Base-by-base conservation (phyloP, 2,329 filamentous ascomycete genomes). In the Tolypocladium cylindrosporum region DNA sequence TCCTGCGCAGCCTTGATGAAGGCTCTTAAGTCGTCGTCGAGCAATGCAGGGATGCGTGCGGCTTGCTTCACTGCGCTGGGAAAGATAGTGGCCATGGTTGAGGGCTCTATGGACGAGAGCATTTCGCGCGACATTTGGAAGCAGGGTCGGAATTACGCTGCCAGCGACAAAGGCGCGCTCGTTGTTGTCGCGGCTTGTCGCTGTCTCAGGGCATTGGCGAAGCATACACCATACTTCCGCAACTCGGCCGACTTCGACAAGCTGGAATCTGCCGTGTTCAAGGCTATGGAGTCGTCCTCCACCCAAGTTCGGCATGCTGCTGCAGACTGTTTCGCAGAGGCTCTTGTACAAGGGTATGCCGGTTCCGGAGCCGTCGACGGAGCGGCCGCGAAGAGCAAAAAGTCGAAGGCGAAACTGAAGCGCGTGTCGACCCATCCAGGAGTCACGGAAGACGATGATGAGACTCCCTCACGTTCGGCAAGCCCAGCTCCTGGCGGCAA, bases 91-190 rank as follows among this genome's bases (percentile, higher is more conserved):
- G 81, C 80, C 59, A 93, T 92, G 71, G 84, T 97, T 36, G 82
- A 83, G 57, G 79, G 80, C 6, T 91, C 90, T 60, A 80, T 93
- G 66, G 94, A 99, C 65, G 94, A 99, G 72, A 79, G 77, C 57
- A 79, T 92, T 42, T 89, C 89, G n/a, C 85, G 91, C 67, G 92
- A 97, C 70, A 84, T 95, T 19, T 97, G 91, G 91, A 99, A 97
- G 72, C 89, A 93, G 70, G 88, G 86, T 34, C 86, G 94, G 61
- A 90, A 81, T 71, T 82, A 88, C 64, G 88, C 88, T 36, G 80
- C 85, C 0, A 80, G 79, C 60, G 95, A 99, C 72, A 97, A 94
- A 72, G 89, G 91, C 4, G 80, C 85, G 3, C 79, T 96, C 40
- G 91, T 93, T 9, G 85, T 96, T 69, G 82, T 88, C 19, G 83